Evolutionary conservation across 306 rosid species (phyloP).

Genomic region (Cucumis cinereus): DNA sequence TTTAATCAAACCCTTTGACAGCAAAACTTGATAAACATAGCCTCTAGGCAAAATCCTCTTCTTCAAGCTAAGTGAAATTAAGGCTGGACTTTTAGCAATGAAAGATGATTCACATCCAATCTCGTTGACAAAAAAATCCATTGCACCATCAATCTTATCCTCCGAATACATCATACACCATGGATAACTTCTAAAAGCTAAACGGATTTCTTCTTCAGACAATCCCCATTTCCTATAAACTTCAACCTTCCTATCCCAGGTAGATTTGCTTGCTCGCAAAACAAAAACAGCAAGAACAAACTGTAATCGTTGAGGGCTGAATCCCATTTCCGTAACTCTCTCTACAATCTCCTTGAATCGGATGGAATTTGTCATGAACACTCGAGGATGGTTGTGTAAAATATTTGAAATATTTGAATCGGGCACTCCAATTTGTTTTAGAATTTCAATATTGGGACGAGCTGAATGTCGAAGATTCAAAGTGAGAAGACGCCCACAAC

Average conservation of each 20-base stretch:
- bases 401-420: not conserved
- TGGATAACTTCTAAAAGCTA: slow-evolving; percentile 29
- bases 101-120: slow-evolving; percentile 16
- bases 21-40: slow-evolving; percentile 16
- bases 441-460: not conserved
- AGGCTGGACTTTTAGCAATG: slow-evolving; percentile 1
- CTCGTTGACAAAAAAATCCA: slow-evolving; percentile 27
- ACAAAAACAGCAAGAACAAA: slow-evolving; percentile 23
- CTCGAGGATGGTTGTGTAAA: slow-evolving; percentile 3
- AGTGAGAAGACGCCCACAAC: not conserved
- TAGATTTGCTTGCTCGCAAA: slow-evolving; percentile 3
- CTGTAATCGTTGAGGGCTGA: slow-evolving; percentile 6
- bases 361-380: not conserved
- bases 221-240: slow-evolving; percentile 46
- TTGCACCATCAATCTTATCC: slow-evolving; percentile 21
- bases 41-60: slow-evolving; percentile 33
- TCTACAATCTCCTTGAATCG: not conserved
- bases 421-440: slow-evolving; percentile 1
- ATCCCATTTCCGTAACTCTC: slow-evolving; percentile 29
- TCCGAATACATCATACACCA: slow-evolving; percentile 16
- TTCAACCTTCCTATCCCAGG: slow-evolving; percentile 26
- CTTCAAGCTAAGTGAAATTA: slow-evolving; percentile 18
- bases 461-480: not conserved
- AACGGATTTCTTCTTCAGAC: slow-evolving; percentile 21
- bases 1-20: slow-evolving; percentile 18